These are phyloP conservation scores for Coemansia sp. DNA, from an alignment of 192 early-diverging fungal species.

Conservation along the genomic window DNA sequence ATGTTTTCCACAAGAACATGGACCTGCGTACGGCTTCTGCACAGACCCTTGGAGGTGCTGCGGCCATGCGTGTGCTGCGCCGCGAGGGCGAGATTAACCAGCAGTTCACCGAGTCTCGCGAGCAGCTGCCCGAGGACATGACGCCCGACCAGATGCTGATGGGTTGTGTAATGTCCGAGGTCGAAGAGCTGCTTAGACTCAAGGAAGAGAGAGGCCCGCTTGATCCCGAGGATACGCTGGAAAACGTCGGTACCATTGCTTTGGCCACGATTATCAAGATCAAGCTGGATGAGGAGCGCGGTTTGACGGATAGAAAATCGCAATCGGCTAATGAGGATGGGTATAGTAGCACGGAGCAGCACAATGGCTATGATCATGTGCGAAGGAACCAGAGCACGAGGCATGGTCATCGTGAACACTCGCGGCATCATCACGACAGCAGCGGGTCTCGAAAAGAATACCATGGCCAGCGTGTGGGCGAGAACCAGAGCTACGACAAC, in stretches of 20 bases:
- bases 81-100: conserved; percentile 24
- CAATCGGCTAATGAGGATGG: background rate
- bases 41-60: conserved; percentile 44
- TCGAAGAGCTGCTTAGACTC: conserved; percentile 29
- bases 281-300: conserved; percentile 45
- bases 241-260: conserved; percentile 41
- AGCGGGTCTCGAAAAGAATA: background rate
- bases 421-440: background rate
- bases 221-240: conserved; percentile 39
- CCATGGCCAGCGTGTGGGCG: background rate
- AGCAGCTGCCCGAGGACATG: conserved; percentile 29
- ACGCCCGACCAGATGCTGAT: conserved; percentile 43
- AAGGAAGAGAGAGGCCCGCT: conserved; percentile 24
- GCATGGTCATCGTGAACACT: background rate
- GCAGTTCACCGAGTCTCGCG: conserved; percentile 14
- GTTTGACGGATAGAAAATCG: background rate
- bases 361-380: background rate
- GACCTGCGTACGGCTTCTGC: conserved; percentile 32
- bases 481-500: conserved; percentile 3
- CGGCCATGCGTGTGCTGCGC: conserved; percentile 40
- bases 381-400: conserved; percentile 11
- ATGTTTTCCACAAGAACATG: conserved; percentile 39
- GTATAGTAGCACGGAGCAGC: background rate
- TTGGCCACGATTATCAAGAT: conserved; percentile 51
- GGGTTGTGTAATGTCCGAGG: conserved; percentile 43